Evolutionary conservation across 2,329 filamentous ascomycete species (phyloP).

Genomic region (Cylindrodendrum hubeiense): DNA sequence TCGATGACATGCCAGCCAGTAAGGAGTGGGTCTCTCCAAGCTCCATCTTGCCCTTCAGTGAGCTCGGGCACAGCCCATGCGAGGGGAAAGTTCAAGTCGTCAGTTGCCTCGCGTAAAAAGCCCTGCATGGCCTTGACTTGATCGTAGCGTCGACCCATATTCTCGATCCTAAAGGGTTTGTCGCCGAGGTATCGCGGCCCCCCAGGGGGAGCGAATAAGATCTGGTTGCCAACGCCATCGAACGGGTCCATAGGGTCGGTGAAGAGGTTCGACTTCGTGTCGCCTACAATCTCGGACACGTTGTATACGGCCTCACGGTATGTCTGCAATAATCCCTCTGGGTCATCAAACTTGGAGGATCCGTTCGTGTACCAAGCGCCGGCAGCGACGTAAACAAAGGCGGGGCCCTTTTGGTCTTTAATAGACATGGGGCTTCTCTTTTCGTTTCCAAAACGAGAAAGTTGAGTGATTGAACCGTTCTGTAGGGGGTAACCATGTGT

Average conservation of each 20-base stretch:
- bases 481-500: slow-evolving; percentile 34
- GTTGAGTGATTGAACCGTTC: slow-evolving; percentile 32
- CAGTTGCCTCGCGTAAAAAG: slow-evolving; percentile 28
- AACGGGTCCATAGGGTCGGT: slow-evolving; percentile 39
- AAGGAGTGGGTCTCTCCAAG: slow-evolving; percentile 33
- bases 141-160: slow-evolving; percentile 12
- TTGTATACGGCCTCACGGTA: slow-evolving; percentile 33
- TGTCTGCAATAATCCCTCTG: slow-evolving; percentile 11
- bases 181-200: slow-evolving; percentile 38
- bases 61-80: slow-evolving; percentile 36
- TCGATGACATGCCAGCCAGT: slow-evolving; percentile 48
- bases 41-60: slow-evolving; percentile 29
- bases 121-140: slow-evolving; percentile 33
- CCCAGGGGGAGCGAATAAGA: slow-evolving; percentile 44
- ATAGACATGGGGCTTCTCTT: slow-evolving; percentile 25
- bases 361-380: slow-evolving; percentile 42
- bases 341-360: neutral
- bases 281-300: slow-evolving; percentile 33
- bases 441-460: slow-evolving; percentile 37
- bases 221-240: slow-evolving; percentile 44
- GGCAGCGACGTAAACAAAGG: slow-evolving; percentile 38
- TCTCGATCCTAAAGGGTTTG: neutral
- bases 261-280: slow-evolving; percentile 31
- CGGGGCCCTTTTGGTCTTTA: slow-evolving; percentile 38
- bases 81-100: slow-evolving; percentile 32